These are phyloP conservation scores for Stereocaulon alpinum DNA, from an alignment of 495 filamentous ascomycete species.

Conservation along the genomic window DNA sequence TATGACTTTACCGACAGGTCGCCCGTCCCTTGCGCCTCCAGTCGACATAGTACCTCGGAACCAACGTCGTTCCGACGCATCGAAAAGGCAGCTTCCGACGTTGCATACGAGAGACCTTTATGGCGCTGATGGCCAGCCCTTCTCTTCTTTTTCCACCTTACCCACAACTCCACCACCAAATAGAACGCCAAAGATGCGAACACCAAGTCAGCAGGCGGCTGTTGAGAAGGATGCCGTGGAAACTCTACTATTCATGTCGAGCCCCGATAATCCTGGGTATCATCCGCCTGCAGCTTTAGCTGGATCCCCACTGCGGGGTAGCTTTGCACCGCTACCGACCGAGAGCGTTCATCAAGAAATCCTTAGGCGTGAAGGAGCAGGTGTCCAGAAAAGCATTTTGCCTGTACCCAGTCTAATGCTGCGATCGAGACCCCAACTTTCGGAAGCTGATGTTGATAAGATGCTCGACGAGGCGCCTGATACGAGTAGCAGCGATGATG, in stretches of 20 bases:
- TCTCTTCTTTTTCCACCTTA: neutral
- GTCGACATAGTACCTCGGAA: slow-evolving; percentile 45
- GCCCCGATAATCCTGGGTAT: slow-evolving; percentile 59
- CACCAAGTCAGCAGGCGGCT: slow-evolving; percentile 54
- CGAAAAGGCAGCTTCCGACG: slow-evolving; percentile 14
- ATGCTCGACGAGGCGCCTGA: slow-evolving; percentile 19
- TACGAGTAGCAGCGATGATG: slow-evolving; percentile 19
- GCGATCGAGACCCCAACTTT: neutral
- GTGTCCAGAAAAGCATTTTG: neutral
- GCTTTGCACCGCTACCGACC: neutral
- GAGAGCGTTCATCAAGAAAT: neutral
- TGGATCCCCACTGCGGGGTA: neutral
- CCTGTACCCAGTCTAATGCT: neutral
- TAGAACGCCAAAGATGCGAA: slow-evolving; percentile 29
- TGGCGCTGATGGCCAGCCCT: neutral
- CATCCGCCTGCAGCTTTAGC: slow-evolving; percentile 5
- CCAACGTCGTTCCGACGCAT: slow-evolving; percentile 19
- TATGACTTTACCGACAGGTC: slow-evolving; percentile 4
- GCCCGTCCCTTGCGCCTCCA: slow-evolving; percentile 43
- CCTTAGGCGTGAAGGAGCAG: neutral
- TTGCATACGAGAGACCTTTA: slow-evolving; percentile 6
- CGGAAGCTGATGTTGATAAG: slow-evolving; percentile 13
- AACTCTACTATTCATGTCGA: slow-evolving; percentile 77
- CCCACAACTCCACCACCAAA: slow-evolving; percentile 14
- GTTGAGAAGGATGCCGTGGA: slow-evolving; percentile 85